These are phyloP conservation scores for Collariella sp. DNA, from an alignment of 495 filamentous ascomycete genomes.

Conservation along the genomic window DNA sequence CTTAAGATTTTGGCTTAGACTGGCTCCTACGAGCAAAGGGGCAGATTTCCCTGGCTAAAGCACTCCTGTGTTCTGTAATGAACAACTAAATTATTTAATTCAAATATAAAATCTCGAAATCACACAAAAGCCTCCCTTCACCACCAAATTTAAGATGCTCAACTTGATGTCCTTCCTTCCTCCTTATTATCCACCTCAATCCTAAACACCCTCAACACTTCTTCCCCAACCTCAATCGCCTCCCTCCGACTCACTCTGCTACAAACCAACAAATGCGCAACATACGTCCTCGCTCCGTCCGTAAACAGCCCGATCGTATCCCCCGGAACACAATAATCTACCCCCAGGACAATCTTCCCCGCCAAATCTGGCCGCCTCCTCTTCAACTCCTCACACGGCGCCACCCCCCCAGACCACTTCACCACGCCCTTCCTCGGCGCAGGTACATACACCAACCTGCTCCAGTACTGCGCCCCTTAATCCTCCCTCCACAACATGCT, in stretches of 20 bases:
- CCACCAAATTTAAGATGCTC: neutral
- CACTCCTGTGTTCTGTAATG: too few relatives aligned
- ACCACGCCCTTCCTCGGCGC: slow-evolving; percentile 18
- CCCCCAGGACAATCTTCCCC: slow-evolving; percentile 14
- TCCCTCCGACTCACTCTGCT: slow-evolving; percentile 17
- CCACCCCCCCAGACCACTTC: neutral
- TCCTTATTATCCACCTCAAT: slow-evolving; percentile 14
- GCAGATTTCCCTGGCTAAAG: too few relatives aligned
- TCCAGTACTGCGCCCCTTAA: slow-evolving; percentile 22
- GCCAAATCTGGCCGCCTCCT: slow-evolving; percentile 17
- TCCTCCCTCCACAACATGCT: neutral
- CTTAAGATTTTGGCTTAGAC: too few relatives aligned
- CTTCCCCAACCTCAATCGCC: slow-evolving; percentile 17
- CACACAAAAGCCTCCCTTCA: neutral
- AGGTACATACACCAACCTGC: slow-evolving; percentile 25
- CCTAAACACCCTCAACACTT: slow-evolving; percentile 14
- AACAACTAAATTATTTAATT: too few relatives aligned
- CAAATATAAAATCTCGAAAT: too few relatives aligned
- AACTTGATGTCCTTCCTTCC: neutral
- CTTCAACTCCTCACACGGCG: slow-evolving; percentile 24
- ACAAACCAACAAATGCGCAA: slow-evolving; percentile 20
- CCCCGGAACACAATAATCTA: slow-evolving; percentile 19
- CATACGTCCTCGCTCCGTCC: slow-evolving; percentile 23
- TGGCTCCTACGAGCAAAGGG: too few relatives aligned
- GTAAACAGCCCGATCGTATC: slow-evolving; percentile 15